Conservation (phyloP, 768 basidiomycete genomes). For the Boletales sp. region DNA sequence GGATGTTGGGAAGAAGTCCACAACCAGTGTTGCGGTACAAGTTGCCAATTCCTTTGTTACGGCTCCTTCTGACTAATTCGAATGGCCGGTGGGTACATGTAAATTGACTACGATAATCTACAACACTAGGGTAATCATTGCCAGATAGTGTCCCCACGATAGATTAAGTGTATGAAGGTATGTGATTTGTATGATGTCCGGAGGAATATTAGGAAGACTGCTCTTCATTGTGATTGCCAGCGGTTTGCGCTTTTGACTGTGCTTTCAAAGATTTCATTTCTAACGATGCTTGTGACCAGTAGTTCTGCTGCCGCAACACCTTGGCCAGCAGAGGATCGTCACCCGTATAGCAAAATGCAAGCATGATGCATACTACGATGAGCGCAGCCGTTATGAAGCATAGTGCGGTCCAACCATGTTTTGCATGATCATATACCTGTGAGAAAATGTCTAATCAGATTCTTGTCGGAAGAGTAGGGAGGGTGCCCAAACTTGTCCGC, state of each 20-base stretch:
- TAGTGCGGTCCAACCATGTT: constrained; percentile 58
- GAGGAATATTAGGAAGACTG: constrained; percentile 4
- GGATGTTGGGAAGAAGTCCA: too few relatives aligned
- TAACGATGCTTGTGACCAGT: constrained; percentile 4
- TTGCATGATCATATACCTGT: constrained; percentile 57
- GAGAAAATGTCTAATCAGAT: constrained; percentile 3
- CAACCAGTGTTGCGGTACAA: too few relatives aligned
- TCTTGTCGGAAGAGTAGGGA: not conserved
- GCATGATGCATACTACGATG: constrained; percentile 34
- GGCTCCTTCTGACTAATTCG: not conserved
- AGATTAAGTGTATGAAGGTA: not conserved
- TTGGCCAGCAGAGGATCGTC: constrained; percentile 37
- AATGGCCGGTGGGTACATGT: not conserved
- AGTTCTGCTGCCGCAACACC: constrained; percentile 19
- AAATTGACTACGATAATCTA: constrained; percentile 11
- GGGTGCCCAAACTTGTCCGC: constrained; percentile 52
- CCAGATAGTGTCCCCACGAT: constrained; percentile 7
- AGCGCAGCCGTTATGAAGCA: constrained; percentile 47
- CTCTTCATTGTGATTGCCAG: not conserved
- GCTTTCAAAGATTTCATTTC: constrained; percentile 10
- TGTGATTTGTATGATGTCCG: constrained; percentile 4
- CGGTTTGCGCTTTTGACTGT: not conserved
- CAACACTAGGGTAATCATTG: constrained; percentile 6
- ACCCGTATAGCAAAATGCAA: constrained; percentile 49
- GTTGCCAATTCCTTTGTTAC: not conserved